Evolutionary conservation across 2,329 filamentous ascomycete species (phyloP).

Genomic region (Fusarium sp.): DNA sequence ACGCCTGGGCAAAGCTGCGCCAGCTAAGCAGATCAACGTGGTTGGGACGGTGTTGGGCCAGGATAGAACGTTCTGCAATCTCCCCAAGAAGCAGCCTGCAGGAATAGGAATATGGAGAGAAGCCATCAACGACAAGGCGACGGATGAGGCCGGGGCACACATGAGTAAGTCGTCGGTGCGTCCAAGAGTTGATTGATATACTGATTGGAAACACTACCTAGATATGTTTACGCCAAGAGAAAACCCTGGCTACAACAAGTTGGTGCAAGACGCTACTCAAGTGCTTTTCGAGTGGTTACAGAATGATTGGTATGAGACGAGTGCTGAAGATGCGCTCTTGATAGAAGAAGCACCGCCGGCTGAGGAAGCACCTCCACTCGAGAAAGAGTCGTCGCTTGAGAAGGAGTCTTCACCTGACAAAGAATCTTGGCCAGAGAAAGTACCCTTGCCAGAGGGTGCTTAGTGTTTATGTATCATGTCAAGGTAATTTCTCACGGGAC

Average conservation of each 20-base stretch:
- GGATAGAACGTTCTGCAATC: constrained; percentile 87
- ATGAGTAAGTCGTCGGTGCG: constrained; percentile 64
- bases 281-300: constrained; percentile 73
- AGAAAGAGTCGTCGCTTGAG: not conserved
- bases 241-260: constrained; percentile 77
- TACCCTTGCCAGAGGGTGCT: not conserved
- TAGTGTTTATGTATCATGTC: constrained; percentile 5
- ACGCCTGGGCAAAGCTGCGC: constrained; percentile 76
- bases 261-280: constrained; percentile 73
- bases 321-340: constrained; percentile 51
- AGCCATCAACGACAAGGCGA: constrained; percentile 80
- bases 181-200: constrained; percentile 1
- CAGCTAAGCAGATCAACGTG: constrained; percentile 63
- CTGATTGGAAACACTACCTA: constrained; percentile 43
- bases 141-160: constrained; percentile 84
- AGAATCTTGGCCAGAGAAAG: not conserved
- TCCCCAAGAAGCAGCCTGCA: constrained; percentile 69
- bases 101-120: constrained; percentile 71
- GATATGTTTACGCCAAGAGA: constrained; percentile 78
- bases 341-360: constrained; percentile 31
- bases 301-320: constrained; percentile 74
- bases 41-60: constrained; percentile 70
- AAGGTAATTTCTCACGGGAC: not conserved
- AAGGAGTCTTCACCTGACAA: not conserved
- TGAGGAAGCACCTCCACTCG: not conserved